Percentiles rank a stretch among this genome's conserved stretches.
Evolutionary conservation across 2,329 filamentous ascomycete genomes (phyloP).

Genomic region (Sclerotinia subarctica): DNA sequence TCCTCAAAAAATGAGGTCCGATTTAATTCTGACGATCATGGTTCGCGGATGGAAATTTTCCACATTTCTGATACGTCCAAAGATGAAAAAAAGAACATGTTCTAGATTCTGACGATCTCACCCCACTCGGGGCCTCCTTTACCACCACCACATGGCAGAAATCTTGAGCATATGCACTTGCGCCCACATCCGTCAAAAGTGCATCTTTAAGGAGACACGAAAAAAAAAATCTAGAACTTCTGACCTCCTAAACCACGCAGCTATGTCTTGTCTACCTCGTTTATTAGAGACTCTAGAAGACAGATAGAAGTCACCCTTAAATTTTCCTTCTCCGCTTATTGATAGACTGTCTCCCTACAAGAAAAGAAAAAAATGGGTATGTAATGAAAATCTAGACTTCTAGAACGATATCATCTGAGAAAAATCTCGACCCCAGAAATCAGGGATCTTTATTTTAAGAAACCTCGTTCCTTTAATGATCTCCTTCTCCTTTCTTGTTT

Average conservation of each 20-base stretch:
- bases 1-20: neutral
- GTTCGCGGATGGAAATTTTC: neutral
- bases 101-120: neutral
- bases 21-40: neutral
- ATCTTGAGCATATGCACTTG: neutral
- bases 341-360: neutral
- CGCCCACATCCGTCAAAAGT: neutral
- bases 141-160: neutral
- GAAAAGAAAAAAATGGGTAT: neutral
- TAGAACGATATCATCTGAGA: neutral
- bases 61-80: conserved; percentile 1
- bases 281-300: neutral
- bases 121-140: neutral
- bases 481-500: conserved; percentile 4
- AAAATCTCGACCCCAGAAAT: neutral
- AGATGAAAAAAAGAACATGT: neutral
- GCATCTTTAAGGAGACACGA: neutral
- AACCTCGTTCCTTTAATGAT: neutral
- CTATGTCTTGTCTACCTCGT: neutral
- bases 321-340: neutral
- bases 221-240: neutral
- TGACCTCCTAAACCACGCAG: neutral
- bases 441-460: neutral
- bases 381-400: conserved; percentile 2
- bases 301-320: neutral